Conservation (phyloP, 1,284 basidiomycete species). For the Cryptococcus floricola region DNA sequence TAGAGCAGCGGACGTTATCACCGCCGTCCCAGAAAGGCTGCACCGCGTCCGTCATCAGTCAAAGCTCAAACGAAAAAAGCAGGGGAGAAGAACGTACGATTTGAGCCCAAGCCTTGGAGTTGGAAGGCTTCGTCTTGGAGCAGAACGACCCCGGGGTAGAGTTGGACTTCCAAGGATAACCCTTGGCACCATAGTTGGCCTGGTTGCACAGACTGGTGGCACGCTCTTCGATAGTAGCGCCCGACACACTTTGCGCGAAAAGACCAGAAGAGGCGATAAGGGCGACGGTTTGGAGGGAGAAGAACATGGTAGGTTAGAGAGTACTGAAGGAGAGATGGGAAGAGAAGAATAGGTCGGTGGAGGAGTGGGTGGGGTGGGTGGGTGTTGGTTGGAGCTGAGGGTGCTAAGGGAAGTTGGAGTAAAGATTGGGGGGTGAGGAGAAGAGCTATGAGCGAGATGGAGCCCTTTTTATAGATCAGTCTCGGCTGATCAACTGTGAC, state of each 20-base stretch:
- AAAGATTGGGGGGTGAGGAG: too few relatives aligned
- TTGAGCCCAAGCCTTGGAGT: conserved; percentile 19
- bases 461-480: too few relatives aligned
- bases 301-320: conserved; percentile 17
- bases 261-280: conserved; percentile 18
- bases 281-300: conserved; percentile 19
- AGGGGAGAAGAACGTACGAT: conserved; percentile 7
- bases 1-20: conserved; percentile 22
- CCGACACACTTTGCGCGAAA: conserved; percentile 7
- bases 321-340: too few relatives aligned
- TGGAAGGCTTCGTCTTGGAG: conserved; percentile 22
- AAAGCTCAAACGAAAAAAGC: background rate
- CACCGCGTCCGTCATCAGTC: background rate
- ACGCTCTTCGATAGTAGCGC: conserved; percentile 11
- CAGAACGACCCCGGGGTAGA: conserved; percentile 28
- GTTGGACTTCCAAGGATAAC: conserved; percentile 20
- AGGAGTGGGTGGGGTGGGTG: background rate
- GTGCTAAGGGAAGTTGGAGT: too few relatives aligned
- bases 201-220: conserved; percentile 19
- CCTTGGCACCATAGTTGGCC: conserved; percentile 24
- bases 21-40: conserved; percentile 22
- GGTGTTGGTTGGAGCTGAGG: too few relatives aligned
- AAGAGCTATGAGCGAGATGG: too few relatives aligned
- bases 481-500: too few relatives aligned
- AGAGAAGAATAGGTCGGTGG: background rate